phyloP scores from a whole-genome alignment of 305 asterid genomes.

The Petunia hybrid region DNA sequence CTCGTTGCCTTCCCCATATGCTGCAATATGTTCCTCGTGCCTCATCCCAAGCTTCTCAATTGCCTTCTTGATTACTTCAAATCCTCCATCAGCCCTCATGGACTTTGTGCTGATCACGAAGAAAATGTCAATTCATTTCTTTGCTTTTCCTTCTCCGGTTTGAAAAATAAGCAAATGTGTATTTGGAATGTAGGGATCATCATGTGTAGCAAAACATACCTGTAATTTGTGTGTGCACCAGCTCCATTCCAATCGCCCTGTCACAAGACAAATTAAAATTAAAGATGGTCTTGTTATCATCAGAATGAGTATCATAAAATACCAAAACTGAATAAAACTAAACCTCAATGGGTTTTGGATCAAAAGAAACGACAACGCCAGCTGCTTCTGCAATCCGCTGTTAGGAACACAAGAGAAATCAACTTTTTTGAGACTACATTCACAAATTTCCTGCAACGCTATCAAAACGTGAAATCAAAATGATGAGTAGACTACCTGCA shows the following conservation, averaged over 20 bases:
- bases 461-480: too few relatives aligned
- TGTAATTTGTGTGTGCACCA: constrained; percentile 76
- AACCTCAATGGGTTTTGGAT: constrained; percentile 76
- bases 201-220: not conserved
- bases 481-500: constrained; percentile 66
- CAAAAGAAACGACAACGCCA: constrained; percentile 65
- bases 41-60: constrained; percentile 67
- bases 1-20: constrained; percentile 39
- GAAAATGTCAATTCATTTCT: not conserved
- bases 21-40: constrained; percentile 84
- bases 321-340: not conserved
- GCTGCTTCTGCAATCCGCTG: constrained; percentile 85
- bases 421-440: not conserved
- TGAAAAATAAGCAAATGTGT: too few relatives aligned
- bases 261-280: not conserved
- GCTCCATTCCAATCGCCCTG: constrained; percentile 86
- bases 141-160: not conserved
- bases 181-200: too few relatives aligned
- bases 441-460: not conserved
- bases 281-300: too few relatives aligned
- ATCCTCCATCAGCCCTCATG: constrained; percentile 74
- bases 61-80: constrained; percentile 67
- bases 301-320: not conserved
- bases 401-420: not conserved
- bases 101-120: constrained; percentile 58